A percentile compares a stretch with the other conserved stretches of the same genome.
Conservation (phyloP, 2,329 filamentous ascomycete genomes). For the Lachnellula subtilissima region DNA sequence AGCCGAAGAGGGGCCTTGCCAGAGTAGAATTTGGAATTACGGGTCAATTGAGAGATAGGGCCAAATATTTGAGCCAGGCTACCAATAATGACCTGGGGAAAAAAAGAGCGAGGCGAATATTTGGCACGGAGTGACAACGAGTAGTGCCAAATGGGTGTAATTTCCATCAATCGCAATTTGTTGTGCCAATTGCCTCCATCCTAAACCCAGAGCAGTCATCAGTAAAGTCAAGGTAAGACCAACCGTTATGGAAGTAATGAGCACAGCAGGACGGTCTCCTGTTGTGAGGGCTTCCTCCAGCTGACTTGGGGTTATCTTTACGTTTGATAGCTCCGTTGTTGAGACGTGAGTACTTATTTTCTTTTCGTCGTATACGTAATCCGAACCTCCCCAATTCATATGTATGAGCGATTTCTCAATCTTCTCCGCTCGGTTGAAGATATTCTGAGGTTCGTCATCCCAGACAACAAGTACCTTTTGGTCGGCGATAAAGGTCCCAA, state of each 20-base stretch:
- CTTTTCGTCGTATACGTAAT: slow-evolving; percentile 30
- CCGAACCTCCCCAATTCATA: slow-evolving; percentile 51
- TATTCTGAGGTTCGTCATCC: slow-evolving; percentile 56
- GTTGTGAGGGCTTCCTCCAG: slow-evolving; percentile 28
- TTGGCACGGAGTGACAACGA: slow-evolving; percentile 48
- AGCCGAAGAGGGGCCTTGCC: slow-evolving; percentile 34
- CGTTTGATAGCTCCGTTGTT: slow-evolving; percentile 20
- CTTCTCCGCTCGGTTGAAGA: slow-evolving; percentile 46
- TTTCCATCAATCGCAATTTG: slow-evolving; percentile 49
- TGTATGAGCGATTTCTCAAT: slow-evolving; percentile 51
- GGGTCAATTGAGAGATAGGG: slow-evolving; percentile 41
- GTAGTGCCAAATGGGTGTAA: slow-evolving; percentile 50
- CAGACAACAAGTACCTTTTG: slow-evolving; percentile 56
- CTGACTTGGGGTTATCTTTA: slow-evolving; percentile 28
- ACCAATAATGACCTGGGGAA: slow-evolving; percentile 44
- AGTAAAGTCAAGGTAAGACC: slow-evolving; percentile 49
- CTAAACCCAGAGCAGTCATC: slow-evolving; percentile 49
- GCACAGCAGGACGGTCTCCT: slow-evolving; percentile 44
- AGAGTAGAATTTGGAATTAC: slow-evolving; percentile 40
- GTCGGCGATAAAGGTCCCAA: slow-evolving; percentile 59
- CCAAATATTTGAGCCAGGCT: slow-evolving; percentile 48
- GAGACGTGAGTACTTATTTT: slow-evolving; percentile 15
- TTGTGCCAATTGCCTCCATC: slow-evolving; percentile 50
- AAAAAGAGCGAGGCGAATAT: slow-evolving; percentile 51
- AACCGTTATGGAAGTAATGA: slow-evolving; percentile 52